Base-by-base conservation (phyloP, 1,139 yeast genomes). In the Yamadazyma sp. region DNA sequence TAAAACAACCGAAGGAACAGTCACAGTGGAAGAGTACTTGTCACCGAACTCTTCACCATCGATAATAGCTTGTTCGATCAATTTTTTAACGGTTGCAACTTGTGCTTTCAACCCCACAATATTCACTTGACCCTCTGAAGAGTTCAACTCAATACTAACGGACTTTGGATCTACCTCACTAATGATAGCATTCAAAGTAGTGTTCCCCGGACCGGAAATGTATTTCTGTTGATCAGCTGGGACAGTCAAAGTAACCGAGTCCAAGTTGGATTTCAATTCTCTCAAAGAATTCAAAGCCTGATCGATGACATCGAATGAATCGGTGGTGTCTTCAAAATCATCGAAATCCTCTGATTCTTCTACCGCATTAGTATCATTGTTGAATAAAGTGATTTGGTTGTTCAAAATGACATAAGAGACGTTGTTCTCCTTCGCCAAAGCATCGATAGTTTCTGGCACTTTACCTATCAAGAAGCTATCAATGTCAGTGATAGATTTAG, bases 1-100 rank as follows among this genome's bases (percentile, higher is more conserved):
- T 44, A 91, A 71, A 35, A 80, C 77, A 41, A 74, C 68, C 2
- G 79, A 63, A 44, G 97, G 95, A 55, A 88, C 82, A 12, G 37
- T 18, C 12, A 61, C 48, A 31, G 75, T 66, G 17, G 80, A 62
- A 38, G 71, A 64, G 61, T 76, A 86, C 38, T 77, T 77, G 44
- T 82, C 77, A 20, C 80, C 76, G 51, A 79, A 75, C 53, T 82
- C 81, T 53, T 78, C 76, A 37, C 84, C 80, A 47, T 86, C 92
- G 40, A 73, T 75, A 46, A 86, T 67, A 9, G 81, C 73, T 39
- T 69, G 63, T 31, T 67, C 68, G 32, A 88, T 72, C 36, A 77
- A 85, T 43, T 67, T 70, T 42, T 66, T 66, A 12, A 81, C 79
- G 22, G 66, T 61, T 12, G 69, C 62, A 24, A 86, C 89, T 38